Conservation (phyloP, 345 rosid genomes). For the Dovyalis caffra region DNA sequence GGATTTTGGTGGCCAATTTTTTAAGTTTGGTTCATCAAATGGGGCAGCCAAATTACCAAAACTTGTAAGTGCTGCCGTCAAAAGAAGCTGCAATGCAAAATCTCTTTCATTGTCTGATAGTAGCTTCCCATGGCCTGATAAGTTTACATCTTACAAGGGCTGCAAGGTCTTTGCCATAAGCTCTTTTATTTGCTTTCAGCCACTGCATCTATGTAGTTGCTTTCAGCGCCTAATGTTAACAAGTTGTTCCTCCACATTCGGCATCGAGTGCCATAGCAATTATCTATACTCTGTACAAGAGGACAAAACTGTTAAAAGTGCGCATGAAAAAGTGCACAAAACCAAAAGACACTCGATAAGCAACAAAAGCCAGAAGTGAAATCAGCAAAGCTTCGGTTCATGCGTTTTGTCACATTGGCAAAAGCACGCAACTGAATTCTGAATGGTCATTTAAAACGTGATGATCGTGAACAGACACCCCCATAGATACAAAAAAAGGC, state of each 20-base stretch:
- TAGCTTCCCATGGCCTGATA: not conserved
- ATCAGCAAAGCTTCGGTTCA: not conserved
- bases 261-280: not conserved
- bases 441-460: not conserved
- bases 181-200: constrained; percentile 15
- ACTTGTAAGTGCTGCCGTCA: not conserved
- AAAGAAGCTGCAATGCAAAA: not conserved
- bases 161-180: not conserved
- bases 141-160: not conserved
- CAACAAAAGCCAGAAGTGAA: not conserved
- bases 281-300: not conserved
- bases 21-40: not conserved
- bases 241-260: not conserved
- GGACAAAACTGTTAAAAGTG: not conserved
- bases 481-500: not conserved
- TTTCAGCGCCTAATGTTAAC: not conserved
- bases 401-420: not conserved
- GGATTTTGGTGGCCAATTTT: too few relatives aligned
- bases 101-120: not conserved
- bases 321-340: not conserved
- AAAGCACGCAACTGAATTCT: not conserved
- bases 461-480: not conserved
- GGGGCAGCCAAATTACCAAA: not conserved
- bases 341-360: not conserved
- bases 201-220: constrained; percentile 1